Base-by-base conservation (phyloP, 768 basidiomycete species). In the Pluteus cervinus region DNA sequence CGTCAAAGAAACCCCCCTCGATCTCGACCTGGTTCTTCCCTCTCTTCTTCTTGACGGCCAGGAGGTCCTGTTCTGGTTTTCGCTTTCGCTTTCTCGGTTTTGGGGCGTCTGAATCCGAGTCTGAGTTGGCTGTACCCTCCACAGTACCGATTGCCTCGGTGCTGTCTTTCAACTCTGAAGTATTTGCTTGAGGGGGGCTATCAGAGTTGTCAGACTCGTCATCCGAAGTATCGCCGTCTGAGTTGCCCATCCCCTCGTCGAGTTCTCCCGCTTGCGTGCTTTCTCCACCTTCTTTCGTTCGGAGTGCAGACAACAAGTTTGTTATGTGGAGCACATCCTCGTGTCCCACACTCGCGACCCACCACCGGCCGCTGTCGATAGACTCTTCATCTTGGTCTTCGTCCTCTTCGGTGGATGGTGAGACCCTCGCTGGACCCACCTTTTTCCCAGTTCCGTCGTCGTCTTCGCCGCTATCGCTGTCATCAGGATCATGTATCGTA, bases 281-380 rank as follows among this genome's bases (percentile, higher is more conserved):
- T 24, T 56, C 57, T 7, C 51, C 58, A 5, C 54, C 55, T 9
- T 60, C 59, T 17, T 64, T 60, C 8, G 53, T 62, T 39, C 69
- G 68, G 47, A 94, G 83, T 32, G 90, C 75, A 24, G 76, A 81
- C 49, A 71, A 78, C 33, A 97, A 65, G 59, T 94, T 85, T 18
- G 90, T 93, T 62, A 97, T 61, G 52, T 81, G 83, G 46, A 96
- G 53, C 6, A 75, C 68, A 40, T 94, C 87, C 44, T 97, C 93
- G 48, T 97, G 92, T 21, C 89, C 88, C 17, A 79, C 87, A 55
- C 90, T 93, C 15, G 82, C 93, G n/a, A 91, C 73, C 89, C 92
- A 96, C 63, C 80, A 81, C 15, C 73, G 71, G 41, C 54, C 46
- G 33, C 46, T 39, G 36, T 35, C 26, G 24, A 40, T 25, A 12